phyloP scores from a whole-genome alignment of 345 rosid genomes.

The Lagerstroemia speciosa region DNA sequence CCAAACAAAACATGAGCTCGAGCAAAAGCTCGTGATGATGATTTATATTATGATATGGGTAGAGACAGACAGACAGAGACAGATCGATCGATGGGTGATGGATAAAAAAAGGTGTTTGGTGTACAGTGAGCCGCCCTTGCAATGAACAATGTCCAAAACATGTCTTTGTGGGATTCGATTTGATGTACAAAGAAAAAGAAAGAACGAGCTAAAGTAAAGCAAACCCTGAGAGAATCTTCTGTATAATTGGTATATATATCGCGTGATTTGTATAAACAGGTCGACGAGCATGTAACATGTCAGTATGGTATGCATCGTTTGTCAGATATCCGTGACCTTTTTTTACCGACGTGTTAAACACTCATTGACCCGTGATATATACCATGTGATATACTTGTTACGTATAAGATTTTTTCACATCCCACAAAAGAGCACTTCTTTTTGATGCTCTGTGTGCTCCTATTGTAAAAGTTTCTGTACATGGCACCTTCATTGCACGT shows the following conservation, averaged over 20 bases:
- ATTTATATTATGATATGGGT: neutral
- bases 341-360: no score
- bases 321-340: no score
- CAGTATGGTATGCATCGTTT: no score
- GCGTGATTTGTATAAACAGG: no score
- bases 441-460: neutral
- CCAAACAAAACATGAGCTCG: neutral
- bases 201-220: neutral
- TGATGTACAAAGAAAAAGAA: slow-evolving; percentile 10
- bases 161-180: neutral
- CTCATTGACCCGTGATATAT: no score
- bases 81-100: neutral
- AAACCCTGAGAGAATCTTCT: neutral
- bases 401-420: no score
- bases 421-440: slow-evolving; percentile 17
- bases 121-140: slow-evolving; percentile 24
- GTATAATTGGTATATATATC: no score
- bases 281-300: no score
- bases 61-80: neutral
- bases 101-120: neutral
- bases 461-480: neutral
- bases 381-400: no score
- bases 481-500: neutral
- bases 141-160: slow-evolving; percentile 14
- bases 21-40: neutral